These are phyloP conservation scores for Termitomyces sp. DNA, from an alignment of 768 basidiomycete species.

Conservation along the genomic window DNA sequence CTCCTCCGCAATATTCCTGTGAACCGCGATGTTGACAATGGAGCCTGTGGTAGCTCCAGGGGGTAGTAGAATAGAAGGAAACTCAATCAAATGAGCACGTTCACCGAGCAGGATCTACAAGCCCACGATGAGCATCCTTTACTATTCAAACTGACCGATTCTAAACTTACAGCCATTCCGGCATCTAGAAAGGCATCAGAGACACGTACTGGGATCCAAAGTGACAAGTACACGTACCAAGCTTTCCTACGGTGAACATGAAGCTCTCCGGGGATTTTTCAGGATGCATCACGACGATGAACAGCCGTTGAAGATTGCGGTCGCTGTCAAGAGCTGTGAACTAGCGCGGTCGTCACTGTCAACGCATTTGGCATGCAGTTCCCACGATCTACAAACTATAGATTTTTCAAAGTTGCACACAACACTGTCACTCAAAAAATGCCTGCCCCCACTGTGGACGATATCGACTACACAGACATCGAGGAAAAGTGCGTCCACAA, in stretches of 20 bases:
- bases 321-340: slow-evolving; percentile 9
- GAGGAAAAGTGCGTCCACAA: slow-evolving; percentile 65
- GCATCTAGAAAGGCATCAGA: slow-evolving; percentile 54
- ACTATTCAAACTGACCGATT: not conserved
- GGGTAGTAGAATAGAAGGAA: slow-evolving; percentile 92
- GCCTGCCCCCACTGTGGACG: slow-evolving; percentile 53
- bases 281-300: slow-evolving; percentile 21
- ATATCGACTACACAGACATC: slow-evolving; percentile 86
- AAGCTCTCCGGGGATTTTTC: slow-evolving; percentile 58
- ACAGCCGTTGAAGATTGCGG: not conserved
- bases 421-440: slow-evolving; percentile 30
- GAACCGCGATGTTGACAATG: slow-evolving; percentile 95
- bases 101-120: slow-evolving; percentile 86
- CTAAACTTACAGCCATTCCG: slow-evolving; percentile 78
- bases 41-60: slow-evolving; percentile 91
- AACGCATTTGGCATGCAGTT: slow-evolving; percentile 6
- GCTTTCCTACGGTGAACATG: slow-evolving; percentile 93
- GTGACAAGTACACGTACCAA: slow-evolving; percentile 54
- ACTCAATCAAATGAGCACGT: slow-evolving; percentile 95
- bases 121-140: slow-evolving; percentile 7
- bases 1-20: slow-evolving; percentile 85
- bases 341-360: not conserved
- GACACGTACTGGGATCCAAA: not conserved
- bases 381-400: slow-evolving; percentile 11
- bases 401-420: slow-evolving; percentile 1